phyloP scores from a whole-genome alignment of 2,329 filamentous ascomycete genomes.

The Pseudodiploospora longispora region DNA sequence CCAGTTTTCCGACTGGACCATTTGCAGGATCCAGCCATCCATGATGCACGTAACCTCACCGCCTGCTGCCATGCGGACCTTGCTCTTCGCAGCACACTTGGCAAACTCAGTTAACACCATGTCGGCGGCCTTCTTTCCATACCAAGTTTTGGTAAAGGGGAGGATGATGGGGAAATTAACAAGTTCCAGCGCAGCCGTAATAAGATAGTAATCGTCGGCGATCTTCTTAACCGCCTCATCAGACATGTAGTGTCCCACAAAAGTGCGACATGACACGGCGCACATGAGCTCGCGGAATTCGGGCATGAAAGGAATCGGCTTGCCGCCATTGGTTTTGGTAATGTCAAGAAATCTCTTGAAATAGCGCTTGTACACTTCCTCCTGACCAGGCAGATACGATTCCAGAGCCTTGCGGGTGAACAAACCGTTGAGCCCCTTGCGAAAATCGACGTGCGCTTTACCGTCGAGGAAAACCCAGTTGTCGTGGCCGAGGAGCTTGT shows the following conservation, averaged over 20 bases:
- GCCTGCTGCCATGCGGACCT: constrained; percentile 82
- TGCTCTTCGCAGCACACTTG: constrained; percentile 88
- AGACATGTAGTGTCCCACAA: constrained; percentile 90
- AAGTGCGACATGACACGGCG: constrained; percentile 91
- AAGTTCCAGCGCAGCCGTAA: constrained; percentile 89
- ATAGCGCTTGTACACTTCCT: constrained; percentile 84
- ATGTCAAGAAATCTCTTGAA: constrained; percentile 71
- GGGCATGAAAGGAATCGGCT: constrained; percentile 81
- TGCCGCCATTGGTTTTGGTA: constrained; percentile 61
- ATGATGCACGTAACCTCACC: constrained; percentile 86
- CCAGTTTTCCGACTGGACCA: constrained; percentile 79
- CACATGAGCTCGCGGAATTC: constrained; percentile 92
- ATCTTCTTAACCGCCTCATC: constrained; percentile 89
- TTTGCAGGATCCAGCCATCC: constrained; percentile 86
- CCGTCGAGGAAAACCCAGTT: constrained; percentile 99
- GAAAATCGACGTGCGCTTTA: constrained; percentile 90
- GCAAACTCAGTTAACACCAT: constrained; percentile 85
- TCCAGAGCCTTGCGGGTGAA: constrained; percentile 89
- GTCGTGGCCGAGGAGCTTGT: constrained; percentile 82
- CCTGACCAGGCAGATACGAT: constrained; percentile 82
- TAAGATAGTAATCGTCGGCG: constrained; percentile 92
- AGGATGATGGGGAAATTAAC: constrained; percentile 98
- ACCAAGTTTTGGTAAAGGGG: constrained; percentile 93
- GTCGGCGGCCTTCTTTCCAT: constrained; percentile 90
- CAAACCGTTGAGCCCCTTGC: constrained; percentile 88